Evolutionary conservation across 2,329 filamentous ascomycete species (phyloP).

Genomic region (Phoma sp.): DNA sequence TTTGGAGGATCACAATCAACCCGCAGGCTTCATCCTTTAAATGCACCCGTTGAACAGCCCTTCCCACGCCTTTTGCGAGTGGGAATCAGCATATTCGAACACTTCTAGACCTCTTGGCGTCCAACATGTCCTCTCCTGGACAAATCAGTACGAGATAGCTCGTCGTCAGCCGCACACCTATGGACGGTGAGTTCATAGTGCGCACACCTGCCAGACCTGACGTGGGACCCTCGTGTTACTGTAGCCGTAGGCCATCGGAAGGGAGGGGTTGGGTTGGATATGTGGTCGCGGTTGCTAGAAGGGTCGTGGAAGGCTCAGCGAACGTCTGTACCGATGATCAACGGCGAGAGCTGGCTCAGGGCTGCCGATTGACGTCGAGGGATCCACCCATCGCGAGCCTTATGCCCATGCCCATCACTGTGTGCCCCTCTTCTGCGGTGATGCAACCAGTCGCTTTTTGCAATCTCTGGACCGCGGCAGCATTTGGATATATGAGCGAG

Average conservation of each 20-base stretch:
- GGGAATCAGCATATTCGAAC: slow-evolving; percentile 36
- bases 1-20: slow-evolving; percentile 27
- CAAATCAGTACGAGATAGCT: slow-evolving; percentile 26
- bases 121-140: slow-evolving; percentile 21
- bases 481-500: slow-evolving; percentile 26
- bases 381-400: slow-evolving; percentile 31
- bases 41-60: slow-evolving; percentile 28
- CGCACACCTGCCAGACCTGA: slow-evolving; percentile 17
- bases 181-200: slow-evolving; percentile 7
- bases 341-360: slow-evolving; percentile 25
- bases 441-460: slow-evolving; percentile 26
- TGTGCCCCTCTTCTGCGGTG: slow-evolving; percentile 23
- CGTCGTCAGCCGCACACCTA: slow-evolving; percentile 21
- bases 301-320: slow-evolving; percentile 22
- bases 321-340: slow-evolving; percentile 25
- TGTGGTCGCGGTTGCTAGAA: slow-evolving; percentile 19
- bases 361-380: slow-evolving; percentile 42
- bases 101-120: slow-evolving; percentile 46
- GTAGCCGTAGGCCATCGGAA: slow-evolving; percentile 17
- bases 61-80: slow-evolving; percentile 22
- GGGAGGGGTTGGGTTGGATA: not conserved
- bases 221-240: slow-evolving; percentile 17
- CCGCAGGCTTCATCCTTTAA: slow-evolving; percentile 25
- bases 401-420: slow-evolving; percentile 20
- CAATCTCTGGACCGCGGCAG: slow-evolving; percentile 25